Evolutionary conservation across 345 rosid species (phyloP), one percentile per base, ranked within the genome.

Genomic region (Citrus reticulata): DNA sequence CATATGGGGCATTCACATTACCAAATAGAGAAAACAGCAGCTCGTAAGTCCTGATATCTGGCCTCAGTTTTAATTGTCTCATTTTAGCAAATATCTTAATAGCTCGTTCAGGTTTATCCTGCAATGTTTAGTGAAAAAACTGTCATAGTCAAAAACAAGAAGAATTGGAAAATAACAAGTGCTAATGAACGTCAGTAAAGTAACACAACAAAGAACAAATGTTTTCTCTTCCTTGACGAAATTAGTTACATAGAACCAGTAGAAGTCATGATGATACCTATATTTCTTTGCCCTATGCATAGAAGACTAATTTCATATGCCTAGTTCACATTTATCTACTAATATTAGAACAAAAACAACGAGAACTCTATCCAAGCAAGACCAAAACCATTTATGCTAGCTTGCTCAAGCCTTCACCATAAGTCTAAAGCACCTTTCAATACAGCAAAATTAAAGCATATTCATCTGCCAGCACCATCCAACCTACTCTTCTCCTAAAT

Each of bases 21-120:
- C 92, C 95, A 84, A 95, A 90, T 71, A 93, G 81, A 69, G 90
- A 90, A 89, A 94, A 90, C 78, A 95, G 82, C 69, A 85, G 87
- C 78, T 89, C 90, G 73, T 89, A 96, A 0, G 98, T 96, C 81
- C 71, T 75, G 80, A 85, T 83, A 84, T 94, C 87, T 9, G 92
- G 92, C 68, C 81, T 86, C 78, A 90, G 29, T n/a, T 86, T 81
- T 68, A 83, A 70, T 82, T 86, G 79, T 85, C 86, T 91, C 97
- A 95, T 92, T 88, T 87, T 93, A 75, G 90, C 89, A 74, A 90
- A 87, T 66, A 88, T 82, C 74, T 75, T 83, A 85, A 90, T 57
- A 67, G 94, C 98, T 68, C 92, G 93, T 77, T 94, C 96, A 63
- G 92, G 97, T 87, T 87, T 89, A 82, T 89, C 88, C 98, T 93